phyloP scores from a whole-genome alignment of 805 yeast genomes.

The Myxozyma kluyveri region DNA sequence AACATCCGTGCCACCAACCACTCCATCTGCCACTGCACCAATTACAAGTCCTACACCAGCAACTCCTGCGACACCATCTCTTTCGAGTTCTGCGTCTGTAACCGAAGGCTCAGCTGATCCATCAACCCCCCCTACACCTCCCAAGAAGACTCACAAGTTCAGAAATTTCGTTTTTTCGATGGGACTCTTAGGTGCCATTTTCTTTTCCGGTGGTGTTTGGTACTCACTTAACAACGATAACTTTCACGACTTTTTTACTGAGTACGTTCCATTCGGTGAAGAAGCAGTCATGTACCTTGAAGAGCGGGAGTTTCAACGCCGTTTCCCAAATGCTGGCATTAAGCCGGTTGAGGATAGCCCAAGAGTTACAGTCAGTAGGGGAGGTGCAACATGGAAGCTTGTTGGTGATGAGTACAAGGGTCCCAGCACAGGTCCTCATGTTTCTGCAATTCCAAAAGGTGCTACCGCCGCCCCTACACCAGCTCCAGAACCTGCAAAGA shows the following conservation, averaged over 20 bases:
- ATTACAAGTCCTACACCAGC: slow-evolving; percentile 24
- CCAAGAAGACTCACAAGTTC: slow-evolving; percentile 34
- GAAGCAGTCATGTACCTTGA: slow-evolving; percentile 52
- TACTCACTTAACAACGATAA: slow-evolving; percentile 55
- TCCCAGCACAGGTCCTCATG: slow-evolving; percentile 24
- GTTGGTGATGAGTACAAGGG: slow-evolving; percentile 29
- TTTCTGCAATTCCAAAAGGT: slow-evolving; percentile 19
- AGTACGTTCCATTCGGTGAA: slow-evolving; percentile 65
- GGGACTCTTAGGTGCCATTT: slow-evolving; percentile 34
- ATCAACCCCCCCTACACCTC: slow-evolving; percentile 15
- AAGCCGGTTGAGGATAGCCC: slow-evolving; percentile 15
- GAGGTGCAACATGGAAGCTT: slow-evolving; percentile 30
- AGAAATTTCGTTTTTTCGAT: slow-evolving; percentile 37
- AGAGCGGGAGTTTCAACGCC: slow-evolving; percentile 37
- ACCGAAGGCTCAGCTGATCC: slow-evolving; percentile 3
- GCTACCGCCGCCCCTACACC: slow-evolving; percentile 13
- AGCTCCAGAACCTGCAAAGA: slow-evolving; percentile 11
- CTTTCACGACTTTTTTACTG: slow-evolving; percentile 60
- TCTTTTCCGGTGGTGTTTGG: slow-evolving; percentile 62
- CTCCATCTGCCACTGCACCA: slow-evolving; percentile 3
- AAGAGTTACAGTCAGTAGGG: slow-evolving; percentile 28
- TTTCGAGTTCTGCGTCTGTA: slow-evolving; percentile 13
- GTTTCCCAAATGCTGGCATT: slow-evolving; percentile 30
- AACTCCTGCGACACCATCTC: slow-evolving; percentile 26
- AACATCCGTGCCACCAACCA: slow-evolving; percentile 20